Percentiles rank a stretch among this genome's conserved stretches.
Conservation (phyloP, 2,329 filamentous ascomycete genomes). For the Epichloe gansuensis region DNA sequence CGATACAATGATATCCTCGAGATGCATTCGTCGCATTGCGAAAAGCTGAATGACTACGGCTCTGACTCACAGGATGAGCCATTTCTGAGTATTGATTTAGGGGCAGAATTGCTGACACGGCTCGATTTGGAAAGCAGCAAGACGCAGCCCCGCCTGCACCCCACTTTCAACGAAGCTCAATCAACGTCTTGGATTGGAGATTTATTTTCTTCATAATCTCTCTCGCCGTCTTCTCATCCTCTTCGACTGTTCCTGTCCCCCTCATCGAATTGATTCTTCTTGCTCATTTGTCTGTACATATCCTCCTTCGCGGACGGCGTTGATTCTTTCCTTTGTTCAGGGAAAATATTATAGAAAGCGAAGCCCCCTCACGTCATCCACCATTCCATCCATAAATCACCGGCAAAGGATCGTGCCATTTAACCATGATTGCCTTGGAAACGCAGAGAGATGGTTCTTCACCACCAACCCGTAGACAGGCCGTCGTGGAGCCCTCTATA, state of each 20-base stretch:
- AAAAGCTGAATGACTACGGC: not conserved
- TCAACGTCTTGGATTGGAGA: too few species aligned
- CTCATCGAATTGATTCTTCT: not conserved
- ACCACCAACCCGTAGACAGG: slow-evolving; percentile 28
- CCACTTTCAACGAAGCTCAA: too few species aligned
- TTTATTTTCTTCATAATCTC: not conserved
- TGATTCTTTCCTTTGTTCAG: not conserved
- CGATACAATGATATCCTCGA: too few species aligned
- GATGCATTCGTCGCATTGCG: not conserved
- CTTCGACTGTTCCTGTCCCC: not conserved
- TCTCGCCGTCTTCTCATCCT: not conserved
- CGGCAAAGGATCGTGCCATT: not conserved
- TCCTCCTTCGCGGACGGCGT: not conserved
- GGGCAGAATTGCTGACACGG: not conserved
- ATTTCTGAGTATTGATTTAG: not conserved
- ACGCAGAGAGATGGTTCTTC: slow-evolving; percentile 17
- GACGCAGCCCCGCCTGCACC: not conserved
- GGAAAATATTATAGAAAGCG: not conserved
- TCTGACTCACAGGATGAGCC: slow-evolving; percentile 2
- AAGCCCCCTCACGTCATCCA: not conserved
- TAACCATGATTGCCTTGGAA: slow-evolving; percentile 26
- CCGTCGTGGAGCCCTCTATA: slow-evolving; percentile 28
- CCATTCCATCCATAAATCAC: not conserved
- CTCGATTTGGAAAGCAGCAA: not conserved
- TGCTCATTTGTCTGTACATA: not conserved